Evolutionary conservation across 768 basidiomycete species (phyloP).

Genomic region (Pisolithus albus): DNA sequence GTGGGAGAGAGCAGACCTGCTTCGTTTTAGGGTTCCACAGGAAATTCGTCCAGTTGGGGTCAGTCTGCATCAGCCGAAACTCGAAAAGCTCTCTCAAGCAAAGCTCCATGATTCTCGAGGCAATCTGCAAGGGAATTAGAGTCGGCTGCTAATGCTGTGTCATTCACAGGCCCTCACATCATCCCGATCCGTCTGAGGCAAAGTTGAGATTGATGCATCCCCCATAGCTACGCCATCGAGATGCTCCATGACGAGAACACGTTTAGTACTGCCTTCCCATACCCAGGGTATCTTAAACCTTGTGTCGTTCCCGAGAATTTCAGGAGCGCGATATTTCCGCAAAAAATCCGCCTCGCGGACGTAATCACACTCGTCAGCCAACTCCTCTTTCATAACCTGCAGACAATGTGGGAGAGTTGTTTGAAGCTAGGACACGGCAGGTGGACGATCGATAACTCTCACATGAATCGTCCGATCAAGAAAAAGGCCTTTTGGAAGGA

Average conservation of each 20-base stretch:
- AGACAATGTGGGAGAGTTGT: neutral
- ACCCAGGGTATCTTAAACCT: slow-evolving; percentile 84
- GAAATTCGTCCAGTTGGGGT: slow-evolving; percentile 99
- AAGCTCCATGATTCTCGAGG: slow-evolving; percentile 70
- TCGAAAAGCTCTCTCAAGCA: slow-evolving; percentile 88
- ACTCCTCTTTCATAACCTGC: slow-evolving; percentile 84
- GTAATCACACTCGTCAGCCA: slow-evolving; percentile 92
- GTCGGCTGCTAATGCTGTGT: neutral
- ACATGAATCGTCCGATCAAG: slow-evolving; percentile 82
- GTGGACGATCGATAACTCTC: slow-evolving; percentile 2
- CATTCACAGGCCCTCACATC: slow-evolving; percentile 44
- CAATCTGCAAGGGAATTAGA: slow-evolving; percentile 52
- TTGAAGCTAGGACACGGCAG: neutral
- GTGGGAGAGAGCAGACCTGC: slow-evolving; percentile 36
- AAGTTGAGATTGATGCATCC: slow-evolving; percentile 44
- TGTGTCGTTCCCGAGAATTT: slow-evolving; percentile 47
- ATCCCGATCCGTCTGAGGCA: slow-evolving; percentile 61
- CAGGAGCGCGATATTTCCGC: slow-evolving; percentile 46
- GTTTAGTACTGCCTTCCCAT: slow-evolving; percentile 72
- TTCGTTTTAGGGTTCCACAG: slow-evolving; percentile 68
- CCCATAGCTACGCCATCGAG: slow-evolving; percentile 80
- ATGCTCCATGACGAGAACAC: slow-evolving; percentile 85
- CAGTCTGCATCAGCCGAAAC: slow-evolving; percentile 94
- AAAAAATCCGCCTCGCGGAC: slow-evolving; percentile 71
- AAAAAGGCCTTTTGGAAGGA: slow-evolving; percentile 86